Evolutionary conservation across 1,139 yeast genomes (phyloP).

Genomic region (Diutina ranongensis): DNA sequence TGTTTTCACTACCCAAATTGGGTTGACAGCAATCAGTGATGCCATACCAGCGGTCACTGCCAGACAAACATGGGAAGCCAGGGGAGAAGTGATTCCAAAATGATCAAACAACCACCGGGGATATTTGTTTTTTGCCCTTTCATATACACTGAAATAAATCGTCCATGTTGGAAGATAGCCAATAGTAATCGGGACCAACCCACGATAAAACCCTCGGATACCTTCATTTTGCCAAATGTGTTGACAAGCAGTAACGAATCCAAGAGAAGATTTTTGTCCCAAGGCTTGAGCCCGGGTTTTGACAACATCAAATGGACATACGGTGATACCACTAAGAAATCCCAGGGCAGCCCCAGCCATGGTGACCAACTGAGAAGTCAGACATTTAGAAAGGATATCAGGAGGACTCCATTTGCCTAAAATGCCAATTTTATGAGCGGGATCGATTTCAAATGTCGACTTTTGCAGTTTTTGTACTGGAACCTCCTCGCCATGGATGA

Average conservation of each 20-base stretch:
- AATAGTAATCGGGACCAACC: conserved; percentile 78
- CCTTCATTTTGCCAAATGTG: conserved; percentile 72
- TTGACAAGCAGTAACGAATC: conserved; percentile 33
- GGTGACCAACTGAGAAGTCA: neutral
- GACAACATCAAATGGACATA: conserved; percentile 5
- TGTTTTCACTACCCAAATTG: conserved; percentile 96
- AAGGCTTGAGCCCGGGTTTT: conserved; percentile 22
- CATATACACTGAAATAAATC: conserved; percentile 86
- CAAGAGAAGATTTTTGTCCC: conserved; percentile 14
- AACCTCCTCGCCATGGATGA: neutral
- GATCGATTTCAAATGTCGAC: neutral
- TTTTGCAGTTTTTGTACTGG: neutral
- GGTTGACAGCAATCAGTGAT: conserved; percentile 83
- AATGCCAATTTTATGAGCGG: neutral
- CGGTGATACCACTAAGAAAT: neutral
- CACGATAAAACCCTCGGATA: conserved; percentile 71
- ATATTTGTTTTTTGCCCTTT: conserved; percentile 50
- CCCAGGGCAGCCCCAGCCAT: neutral
- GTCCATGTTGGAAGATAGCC: conserved; percentile 99
- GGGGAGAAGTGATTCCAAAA: conserved; percentile 30
- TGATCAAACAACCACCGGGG: conserved; percentile 23
- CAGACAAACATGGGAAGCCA: conserved; percentile 55
- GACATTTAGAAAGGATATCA: neutral
- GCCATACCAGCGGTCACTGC: conserved; percentile 87
- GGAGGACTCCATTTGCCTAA: neutral